Percentiles rank a stretch among this genome's conserved stretches.
Conservation (phyloP, 208 protist species). For the Crithidia mellificae region DNA sequence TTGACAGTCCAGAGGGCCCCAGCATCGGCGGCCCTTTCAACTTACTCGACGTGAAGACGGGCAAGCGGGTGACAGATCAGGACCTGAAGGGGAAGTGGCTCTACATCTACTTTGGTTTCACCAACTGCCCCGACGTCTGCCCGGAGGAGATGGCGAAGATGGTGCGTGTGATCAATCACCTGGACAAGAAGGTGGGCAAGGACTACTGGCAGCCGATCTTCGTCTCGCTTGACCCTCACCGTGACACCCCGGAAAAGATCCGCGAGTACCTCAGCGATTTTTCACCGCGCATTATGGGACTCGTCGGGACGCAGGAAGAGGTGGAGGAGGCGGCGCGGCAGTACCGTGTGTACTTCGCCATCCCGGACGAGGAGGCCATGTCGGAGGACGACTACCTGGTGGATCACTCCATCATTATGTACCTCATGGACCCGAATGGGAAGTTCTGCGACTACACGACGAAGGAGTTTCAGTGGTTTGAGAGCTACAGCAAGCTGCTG, state of each 20-base stretch:
- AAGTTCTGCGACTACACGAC: constrained; percentile 90
- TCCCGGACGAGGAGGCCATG: constrained; percentile 73
- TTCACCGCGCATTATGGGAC: constrained; percentile 86
- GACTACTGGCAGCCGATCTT: constrained; percentile 93
- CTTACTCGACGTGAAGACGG: constrained; percentile 57
- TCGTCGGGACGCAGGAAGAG: constrained; percentile 89
- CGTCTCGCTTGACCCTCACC: constrained; percentile 92
- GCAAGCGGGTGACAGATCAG: constrained; percentile 64
- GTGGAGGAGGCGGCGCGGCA: constrained; percentile 74
- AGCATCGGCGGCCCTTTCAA: constrained; percentile 82
- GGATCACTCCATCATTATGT: constrained; percentile 96
- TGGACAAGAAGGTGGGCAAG: constrained; percentile 80
- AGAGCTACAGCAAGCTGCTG: constrained; percentile 83
- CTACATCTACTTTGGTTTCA: constrained; percentile 98
- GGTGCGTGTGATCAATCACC: constrained; percentile 66
- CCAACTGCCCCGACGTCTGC: constrained; percentile 96
- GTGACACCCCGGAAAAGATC: constrained; percentile 86
- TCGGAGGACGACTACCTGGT: constrained; percentile 94
- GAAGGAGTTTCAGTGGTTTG: constrained; percentile 87
- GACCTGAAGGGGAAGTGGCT: constrained; percentile 91
- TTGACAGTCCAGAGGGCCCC: constrained; percentile 67
- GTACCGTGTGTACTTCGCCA: constrained; percentile 93
- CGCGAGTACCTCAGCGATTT: constrained; percentile 91
- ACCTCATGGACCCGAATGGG: constrained; percentile 90
- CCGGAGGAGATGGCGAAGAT: constrained; percentile 96